Conservation (phyloP, 306 rosid genomes). For the Cucurbita argyrosperma region DNA sequence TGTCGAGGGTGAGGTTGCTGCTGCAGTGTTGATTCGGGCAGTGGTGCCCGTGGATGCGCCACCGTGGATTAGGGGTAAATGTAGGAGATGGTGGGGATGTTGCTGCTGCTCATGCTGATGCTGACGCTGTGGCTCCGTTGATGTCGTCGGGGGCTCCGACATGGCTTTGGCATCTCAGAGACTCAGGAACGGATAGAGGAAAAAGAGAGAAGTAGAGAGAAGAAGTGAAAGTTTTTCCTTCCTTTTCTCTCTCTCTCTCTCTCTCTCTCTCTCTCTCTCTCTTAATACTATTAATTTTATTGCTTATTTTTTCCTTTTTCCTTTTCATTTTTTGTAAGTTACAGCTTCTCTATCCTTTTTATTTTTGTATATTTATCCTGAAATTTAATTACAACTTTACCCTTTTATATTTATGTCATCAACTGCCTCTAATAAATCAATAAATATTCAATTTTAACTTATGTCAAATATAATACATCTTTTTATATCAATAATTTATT, state of each 20-base stretch:
- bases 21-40: constrained; percentile 6
- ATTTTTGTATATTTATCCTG: too few species aligned
- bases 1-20: not conserved
- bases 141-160: constrained; percentile 54
- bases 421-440: too few species aligned
- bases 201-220: not conserved
- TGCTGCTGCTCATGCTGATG: not conserved
- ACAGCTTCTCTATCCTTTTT: too few species aligned
- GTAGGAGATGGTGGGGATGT: constrained; percentile 13
- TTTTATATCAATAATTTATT: too few species aligned
- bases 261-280: not conserved
- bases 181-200: not conserved
- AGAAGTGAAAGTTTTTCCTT: not conserved
- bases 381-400: too few species aligned
- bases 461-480: too few species aligned
- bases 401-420: too few species aligned
- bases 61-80: not conserved
- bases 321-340: too few species aligned
- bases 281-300: not conserved
- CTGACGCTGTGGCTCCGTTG: constrained; percentile 17
- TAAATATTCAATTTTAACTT: too few species aligned
- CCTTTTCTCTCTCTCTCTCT: not conserved
- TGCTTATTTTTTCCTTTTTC: not conserved
- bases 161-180: constrained; percentile 22
- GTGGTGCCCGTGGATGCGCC: constrained; percentile 4